Evolutionary conservation across 805 yeast genomes (phyloP).

Genomic region (Phaffomyces opuntiae): DNA sequence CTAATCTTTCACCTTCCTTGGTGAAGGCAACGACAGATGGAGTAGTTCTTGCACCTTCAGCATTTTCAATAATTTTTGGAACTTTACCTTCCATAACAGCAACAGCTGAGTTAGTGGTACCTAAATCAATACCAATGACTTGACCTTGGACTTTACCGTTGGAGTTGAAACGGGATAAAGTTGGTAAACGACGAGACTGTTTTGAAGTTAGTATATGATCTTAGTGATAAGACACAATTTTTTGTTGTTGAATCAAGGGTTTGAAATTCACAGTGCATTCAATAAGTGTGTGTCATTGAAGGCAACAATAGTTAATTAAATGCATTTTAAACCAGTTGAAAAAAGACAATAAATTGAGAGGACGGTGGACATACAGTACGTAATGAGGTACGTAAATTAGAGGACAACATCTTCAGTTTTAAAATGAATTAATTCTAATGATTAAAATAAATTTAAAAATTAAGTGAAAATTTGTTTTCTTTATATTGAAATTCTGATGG

Average conservation of each 20-base stretch:
- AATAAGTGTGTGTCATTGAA: too few relatives aligned
- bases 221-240: not conserved
- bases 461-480: too few relatives aligned
- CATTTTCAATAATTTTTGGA: slow-evolving; percentile 69
- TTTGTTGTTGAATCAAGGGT: not conserved
- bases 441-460: too few relatives aligned
- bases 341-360: not conserved
- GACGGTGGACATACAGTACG: slow-evolving; percentile 18
- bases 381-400: slow-evolving; percentile 21
- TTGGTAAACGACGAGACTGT: slow-evolving; percentile 22
- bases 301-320: too few relatives aligned
- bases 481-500: not conserved
- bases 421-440: not conserved
- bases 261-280: not conserved
- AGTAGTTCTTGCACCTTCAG: slow-evolving; percentile 68
- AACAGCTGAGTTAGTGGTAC: slow-evolving; percentile 87
- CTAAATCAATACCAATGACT: slow-evolving; percentile 78
- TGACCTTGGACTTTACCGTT: slow-evolving; percentile 37
- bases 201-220: slow-evolving; percentile 11
- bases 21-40: slow-evolving; percentile 57
- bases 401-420: slow-evolving; percentile 20
- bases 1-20: slow-evolving; percentile 41
- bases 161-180: slow-evolving; percentile 39
- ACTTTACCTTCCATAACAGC: slow-evolving; percentile 42
- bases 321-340: not conserved